Percentiles rank a stretch among this genome's conserved stretches.
Conservation (phyloP, 192 early-diverging fungal genomes). For the Backusella tuberculispora region DNA sequence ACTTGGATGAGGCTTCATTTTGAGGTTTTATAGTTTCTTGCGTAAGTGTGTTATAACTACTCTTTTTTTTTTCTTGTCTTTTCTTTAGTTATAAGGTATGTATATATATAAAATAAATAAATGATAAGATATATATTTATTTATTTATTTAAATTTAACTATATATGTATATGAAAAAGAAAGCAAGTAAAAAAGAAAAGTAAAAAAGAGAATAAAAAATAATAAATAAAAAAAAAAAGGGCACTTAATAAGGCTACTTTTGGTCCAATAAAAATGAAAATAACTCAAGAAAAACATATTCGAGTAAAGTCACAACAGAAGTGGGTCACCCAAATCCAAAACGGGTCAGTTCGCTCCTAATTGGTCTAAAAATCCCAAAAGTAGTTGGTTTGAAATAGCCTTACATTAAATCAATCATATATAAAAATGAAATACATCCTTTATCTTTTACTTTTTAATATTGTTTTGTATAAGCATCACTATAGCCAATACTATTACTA, state of each 20-base stretch:
- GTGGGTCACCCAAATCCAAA: not conserved
- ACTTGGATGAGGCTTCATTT: constrained; percentile 8
- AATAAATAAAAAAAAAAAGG: constrained; percentile 2
- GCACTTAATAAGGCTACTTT: constrained; percentile 6
- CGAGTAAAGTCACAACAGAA: not conserved
- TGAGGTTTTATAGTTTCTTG: not conserved
- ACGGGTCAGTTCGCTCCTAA: not conserved
- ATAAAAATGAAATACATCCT: no score
- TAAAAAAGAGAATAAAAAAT: not conserved
- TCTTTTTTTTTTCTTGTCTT: not conserved
- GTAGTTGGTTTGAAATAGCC: no score
- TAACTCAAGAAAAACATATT: no score
- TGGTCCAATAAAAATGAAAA: not conserved
- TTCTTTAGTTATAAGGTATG: not conserved
- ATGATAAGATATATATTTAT: not conserved
- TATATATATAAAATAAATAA: not conserved
- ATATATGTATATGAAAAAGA: no score
- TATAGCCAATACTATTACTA: no score
- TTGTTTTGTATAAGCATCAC: no score
- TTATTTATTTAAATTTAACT: not conserved
- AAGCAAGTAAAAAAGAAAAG: no score
- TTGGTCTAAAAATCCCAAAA: no score
- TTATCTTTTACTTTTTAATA: no score
- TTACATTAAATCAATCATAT: no score
- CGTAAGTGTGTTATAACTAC: not conserved